These are phyloP conservation scores for Pseudocercospora musae DNA, from an alignment of 2,329 filamentous ascomycete species.

Conservation along the genomic window DNA sequence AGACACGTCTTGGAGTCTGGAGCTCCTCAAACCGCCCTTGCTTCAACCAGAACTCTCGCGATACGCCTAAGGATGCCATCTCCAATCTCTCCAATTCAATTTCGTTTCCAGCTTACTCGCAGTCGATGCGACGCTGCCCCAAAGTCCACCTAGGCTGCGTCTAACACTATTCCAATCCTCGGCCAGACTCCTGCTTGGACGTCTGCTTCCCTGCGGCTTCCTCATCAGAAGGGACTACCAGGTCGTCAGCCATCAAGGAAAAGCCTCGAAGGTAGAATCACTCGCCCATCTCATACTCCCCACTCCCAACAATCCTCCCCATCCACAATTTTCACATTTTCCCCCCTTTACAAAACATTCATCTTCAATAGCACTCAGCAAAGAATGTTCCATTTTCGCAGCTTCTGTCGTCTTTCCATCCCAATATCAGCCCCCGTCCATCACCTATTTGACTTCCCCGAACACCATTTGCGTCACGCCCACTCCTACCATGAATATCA, in stretches of 20 bases:
- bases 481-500: background rate
- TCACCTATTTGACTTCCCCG: background rate
- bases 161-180: background rate
- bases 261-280: background rate
- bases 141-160: background rate
- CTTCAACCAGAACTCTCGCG: background rate
- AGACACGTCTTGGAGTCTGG: background rate
- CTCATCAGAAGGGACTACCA: background rate
- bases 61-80: background rate
- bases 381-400: background rate
- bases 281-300: background rate
- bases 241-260: background rate
- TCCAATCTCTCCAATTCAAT: background rate
- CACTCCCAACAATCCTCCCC: background rate
- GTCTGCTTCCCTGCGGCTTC: background rate
- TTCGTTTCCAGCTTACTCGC: background rate
- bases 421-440: background rate
- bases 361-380: background rate
- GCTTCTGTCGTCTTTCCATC: background rate
- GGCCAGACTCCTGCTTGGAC: background rate
- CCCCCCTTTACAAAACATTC: background rate
- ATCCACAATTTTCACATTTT: background rate
- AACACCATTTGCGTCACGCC: background rate
- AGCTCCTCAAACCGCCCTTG: background rate
- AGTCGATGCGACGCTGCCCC: background rate